These are phyloP conservation scores for Brettanomyces custersianus DNA, from an alignment of 805 yeast genomes.

Conservation along the genomic window DNA sequence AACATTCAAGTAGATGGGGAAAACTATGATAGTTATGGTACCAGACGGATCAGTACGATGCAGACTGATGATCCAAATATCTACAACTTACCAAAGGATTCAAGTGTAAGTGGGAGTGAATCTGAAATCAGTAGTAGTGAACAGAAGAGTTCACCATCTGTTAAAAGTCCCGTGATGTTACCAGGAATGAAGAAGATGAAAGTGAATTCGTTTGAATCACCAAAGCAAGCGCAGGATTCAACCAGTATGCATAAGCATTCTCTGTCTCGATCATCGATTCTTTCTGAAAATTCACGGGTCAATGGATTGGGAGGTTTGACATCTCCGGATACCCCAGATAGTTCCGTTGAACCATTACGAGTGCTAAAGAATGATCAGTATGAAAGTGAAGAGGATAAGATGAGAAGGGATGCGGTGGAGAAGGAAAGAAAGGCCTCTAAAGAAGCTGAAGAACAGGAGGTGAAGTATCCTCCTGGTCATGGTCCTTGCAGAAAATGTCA, in stretches of 20 bases:
- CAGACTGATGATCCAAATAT: constrained; percentile 24
- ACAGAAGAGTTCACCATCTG: no score
- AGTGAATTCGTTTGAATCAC: constrained; percentile 10
- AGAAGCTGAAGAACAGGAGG: constrained; percentile 1
- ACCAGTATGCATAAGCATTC: neutral
- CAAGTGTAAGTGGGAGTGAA: neutral
- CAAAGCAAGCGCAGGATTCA: neutral
- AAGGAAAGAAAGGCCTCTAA: neutral
- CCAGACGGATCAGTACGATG: constrained; percentile 20
- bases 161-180: no score
- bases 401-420: neutral
- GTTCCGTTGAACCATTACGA: neutral
- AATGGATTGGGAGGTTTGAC: neutral
- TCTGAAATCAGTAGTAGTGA: no score
- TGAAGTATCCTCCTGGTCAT: constrained; percentile 43
- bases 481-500: constrained; percentile 81
- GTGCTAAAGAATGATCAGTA: neutral
- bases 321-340: neutral
- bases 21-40: neutral
- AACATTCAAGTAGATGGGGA: constrained; percentile 1
- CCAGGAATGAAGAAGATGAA: constrained; percentile 15
- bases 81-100: constrained; percentile 14
- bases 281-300: neutral
- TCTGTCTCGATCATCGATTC: constrained; percentile 1
- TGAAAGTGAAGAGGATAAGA: neutral